Evolutionary conservation across 1,284 basidiomycete species (phyloP), one percentile per base, ranked within the genome.

Genomic region (Apiotrichum laibachii): DNA sequence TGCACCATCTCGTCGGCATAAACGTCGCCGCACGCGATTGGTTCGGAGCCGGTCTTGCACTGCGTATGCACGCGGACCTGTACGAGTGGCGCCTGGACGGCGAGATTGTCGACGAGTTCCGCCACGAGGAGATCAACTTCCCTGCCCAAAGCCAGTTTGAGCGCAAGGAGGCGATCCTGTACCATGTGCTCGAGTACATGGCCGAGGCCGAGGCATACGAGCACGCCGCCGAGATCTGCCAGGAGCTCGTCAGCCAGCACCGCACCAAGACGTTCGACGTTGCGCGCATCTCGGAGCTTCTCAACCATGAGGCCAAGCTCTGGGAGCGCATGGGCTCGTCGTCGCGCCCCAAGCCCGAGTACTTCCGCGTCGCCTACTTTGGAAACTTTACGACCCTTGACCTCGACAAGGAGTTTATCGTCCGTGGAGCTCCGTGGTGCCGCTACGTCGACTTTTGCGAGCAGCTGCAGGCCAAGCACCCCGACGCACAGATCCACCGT

Each of bases 121-220:
- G 87, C 70, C 53, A 60, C 31, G 76, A 72, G 11, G 90, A 90
- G 61, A 83, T 97, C 34, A 86, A 87, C 18, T 80, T 98, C 51
- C 93, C 94, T 1, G 87, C 90, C 40, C 95, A 99, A 73, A 93
- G 89, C 0, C 88, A 92, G 55, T 98, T 97, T 77, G 89, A 90
- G 57, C 85, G 95, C 50, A 97, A 96, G 73, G 95, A 98, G 77
- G 90, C 90, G 0, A 79, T 95, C 1, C 90, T 88, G 64, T 82
- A 93, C 47, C 80, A 92, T 56, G 91, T 91, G 61, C 81, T 94
- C 44, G 90, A 93, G 73, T 92, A 92, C 69, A 83, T 93, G 21
- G 90, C 90, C 55, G 91, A 92, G 77, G 95, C 94, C 2, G 92
- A 95, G 71, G 93, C 95, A 5, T 98, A 92, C 85, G 95, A 99